These are phyloP conservation scores for Westerdykella aurantiaca DNA, from an alignment of 2,329 filamentous ascomycete species.

Conservation along the genomic window DNA sequence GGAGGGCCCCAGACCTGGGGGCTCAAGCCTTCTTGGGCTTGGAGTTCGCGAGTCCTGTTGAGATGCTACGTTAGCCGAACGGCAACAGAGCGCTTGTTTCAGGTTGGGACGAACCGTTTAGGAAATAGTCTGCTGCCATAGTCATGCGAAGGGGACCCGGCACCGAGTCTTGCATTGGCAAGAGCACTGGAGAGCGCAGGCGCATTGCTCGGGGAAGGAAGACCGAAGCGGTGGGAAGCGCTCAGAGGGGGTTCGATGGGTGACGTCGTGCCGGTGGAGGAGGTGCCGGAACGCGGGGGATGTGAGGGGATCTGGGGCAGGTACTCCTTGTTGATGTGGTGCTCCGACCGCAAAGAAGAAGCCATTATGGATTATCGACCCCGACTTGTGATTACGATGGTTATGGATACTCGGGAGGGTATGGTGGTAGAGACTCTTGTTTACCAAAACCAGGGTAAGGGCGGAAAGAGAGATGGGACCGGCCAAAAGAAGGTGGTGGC, in stretches of 20 bases:
- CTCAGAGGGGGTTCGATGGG: constrained; percentile 64
- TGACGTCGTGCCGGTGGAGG: constrained; percentile 73
- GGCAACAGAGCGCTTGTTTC: constrained; percentile 21
- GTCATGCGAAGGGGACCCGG: constrained; percentile 95
- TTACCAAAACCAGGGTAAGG: constrained; percentile 37
- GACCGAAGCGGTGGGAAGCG: constrained; percentile 63
- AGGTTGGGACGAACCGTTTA: constrained; percentile 66
- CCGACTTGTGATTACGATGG: constrained; percentile 21
- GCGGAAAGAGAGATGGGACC: constrained; percentile 34
- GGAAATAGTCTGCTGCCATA: constrained; percentile 73
- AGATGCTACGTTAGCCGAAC: constrained; percentile 25
- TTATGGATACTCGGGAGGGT: constrained; percentile 8
- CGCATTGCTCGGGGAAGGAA: constrained; percentile 61
- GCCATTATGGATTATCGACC: constrained; percentile 83
- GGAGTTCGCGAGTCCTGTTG: constrained; percentile 83
- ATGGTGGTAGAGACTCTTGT: constrained; percentile 27
- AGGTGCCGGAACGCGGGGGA: constrained; percentile 63
- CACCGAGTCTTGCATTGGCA: constrained; percentile 65
- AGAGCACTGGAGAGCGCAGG: constrained; percentile 47
- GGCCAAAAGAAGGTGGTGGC: constrained; percentile 40
- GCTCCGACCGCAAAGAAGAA: constrained; percentile 69
- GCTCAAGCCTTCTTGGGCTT: constrained; percentile 84
- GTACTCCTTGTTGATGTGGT: constrained; percentile 78
- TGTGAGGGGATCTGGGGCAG: constrained; percentile 61
- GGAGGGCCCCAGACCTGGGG: constrained; percentile 83